phyloP scores from a whole-genome alignment of 73 alveolate species.

The Symbiodinium pilosum region DNA sequence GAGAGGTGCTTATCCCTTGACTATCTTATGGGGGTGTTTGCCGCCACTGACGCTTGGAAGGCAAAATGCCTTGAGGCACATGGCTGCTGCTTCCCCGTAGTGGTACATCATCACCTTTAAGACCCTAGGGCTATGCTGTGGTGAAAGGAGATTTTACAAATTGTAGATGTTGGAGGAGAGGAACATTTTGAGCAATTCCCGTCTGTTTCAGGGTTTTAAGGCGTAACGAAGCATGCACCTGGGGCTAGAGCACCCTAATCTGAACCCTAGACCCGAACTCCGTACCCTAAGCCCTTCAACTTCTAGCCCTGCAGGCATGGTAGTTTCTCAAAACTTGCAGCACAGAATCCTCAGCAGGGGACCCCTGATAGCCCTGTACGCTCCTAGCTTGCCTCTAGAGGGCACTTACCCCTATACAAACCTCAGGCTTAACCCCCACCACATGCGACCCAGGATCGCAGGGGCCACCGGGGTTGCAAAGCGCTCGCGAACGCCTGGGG shows the following conservation, averaged over 20 bases:
- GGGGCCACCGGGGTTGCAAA: neutral
- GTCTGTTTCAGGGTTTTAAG: no score
- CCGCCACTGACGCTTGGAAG: conserved; percentile 11
- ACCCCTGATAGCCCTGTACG: no score
- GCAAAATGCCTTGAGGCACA: no score
- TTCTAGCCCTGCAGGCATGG: no score
- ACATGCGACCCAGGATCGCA: neutral
- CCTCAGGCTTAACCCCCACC: neutral
- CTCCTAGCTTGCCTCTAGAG: no score
- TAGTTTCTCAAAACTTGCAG: no score
- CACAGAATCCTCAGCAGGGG: no score
- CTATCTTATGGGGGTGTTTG: neutral
- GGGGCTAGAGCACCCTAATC: neutral
- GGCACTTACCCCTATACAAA: neutral
- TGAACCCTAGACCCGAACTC: neutral
- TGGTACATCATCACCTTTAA: no score
- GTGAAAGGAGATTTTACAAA: no score
- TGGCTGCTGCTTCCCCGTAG: neutral
- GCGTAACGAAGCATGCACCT: no score
- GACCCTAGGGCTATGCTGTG: neutral
- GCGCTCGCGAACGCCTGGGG: neutral
- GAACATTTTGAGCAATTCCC: no score
- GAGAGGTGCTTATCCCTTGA: conserved; percentile 4
- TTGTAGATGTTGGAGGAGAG: no score
- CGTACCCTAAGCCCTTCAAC: neutral